A percentile compares a stretch with the other conserved stretches of the same genome.
These are phyloP conservation scores for Ophiostoma populinum DNA, from an alignment of 2,329 filamentous ascomycete species.

Conservation along the genomic window DNA sequence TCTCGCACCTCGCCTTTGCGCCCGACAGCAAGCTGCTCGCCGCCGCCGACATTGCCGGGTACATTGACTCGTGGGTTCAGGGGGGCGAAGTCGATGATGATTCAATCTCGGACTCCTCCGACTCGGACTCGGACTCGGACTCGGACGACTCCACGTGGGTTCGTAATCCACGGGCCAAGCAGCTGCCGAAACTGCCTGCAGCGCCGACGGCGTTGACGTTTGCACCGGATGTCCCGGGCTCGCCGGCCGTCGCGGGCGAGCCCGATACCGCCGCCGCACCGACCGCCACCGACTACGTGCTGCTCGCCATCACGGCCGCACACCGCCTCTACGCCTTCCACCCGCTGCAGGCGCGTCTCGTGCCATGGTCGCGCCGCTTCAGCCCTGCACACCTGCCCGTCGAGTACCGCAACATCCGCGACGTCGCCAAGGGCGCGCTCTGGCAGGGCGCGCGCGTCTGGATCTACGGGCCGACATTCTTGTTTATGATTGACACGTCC, in stretches of 20 bases:
- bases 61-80: slow-evolving; percentile 66
- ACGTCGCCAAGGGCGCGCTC: slow-evolving; percentile 66
- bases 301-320: slow-evolving; percentile 36
- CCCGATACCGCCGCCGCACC: slow-evolving; percentile 6
- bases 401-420: slow-evolving; percentile 56
- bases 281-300: slow-evolving; percentile 27
- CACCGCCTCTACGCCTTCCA: slow-evolving; percentile 63
- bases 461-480: slow-evolving; percentile 72
- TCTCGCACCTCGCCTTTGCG: slow-evolving; percentile 63
- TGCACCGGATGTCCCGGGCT: slow-evolving; percentile 28
- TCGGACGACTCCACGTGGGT: slow-evolving; percentile 37
- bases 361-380: slow-evolving; percentile 75
- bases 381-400: slow-evolving; percentile 56
- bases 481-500: slow-evolving; percentile 82
- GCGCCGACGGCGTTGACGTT: slow-evolving; percentile 54
- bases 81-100: slow-evolving; percentile 17
- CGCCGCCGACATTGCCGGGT: slow-evolving; percentile 65
- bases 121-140: slow-evolving; percentile 26
- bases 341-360: slow-evolving; percentile 56
- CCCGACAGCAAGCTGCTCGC: slow-evolving; percentile 64
- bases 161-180: slow-evolving; percentile 50
- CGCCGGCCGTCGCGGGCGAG: slow-evolving; percentile 4
- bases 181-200: slow-evolving; percentile 51
- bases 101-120: slow-evolving; percentile 13
- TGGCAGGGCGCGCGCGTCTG: slow-evolving; percentile 72